A percentile compares a stretch with the other conserved stretches of the same genome.
phyloP scores from a whole-genome alignment of 2,329 filamentous ascomycete genomes.

The Trichocomaceae sp. region DNA sequence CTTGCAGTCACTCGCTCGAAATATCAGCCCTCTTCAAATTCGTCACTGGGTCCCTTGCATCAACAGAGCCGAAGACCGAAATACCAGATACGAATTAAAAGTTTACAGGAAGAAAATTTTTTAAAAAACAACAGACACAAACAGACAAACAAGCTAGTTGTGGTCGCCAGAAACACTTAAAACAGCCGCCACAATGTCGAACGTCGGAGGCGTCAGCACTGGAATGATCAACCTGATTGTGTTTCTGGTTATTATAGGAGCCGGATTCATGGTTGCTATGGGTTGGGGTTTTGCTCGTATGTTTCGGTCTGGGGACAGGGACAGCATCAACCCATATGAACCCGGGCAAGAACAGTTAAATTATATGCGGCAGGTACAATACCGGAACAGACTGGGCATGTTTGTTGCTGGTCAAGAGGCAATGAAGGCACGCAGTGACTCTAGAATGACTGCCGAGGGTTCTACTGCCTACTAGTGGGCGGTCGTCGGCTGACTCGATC shows the following conservation, averaged over 20 bases:
- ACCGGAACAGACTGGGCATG: slow-evolving; percentile 4
- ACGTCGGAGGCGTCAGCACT: slow-evolving; percentile 4
- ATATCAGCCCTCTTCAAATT: neutral
- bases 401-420: slow-evolving; percentile 5
- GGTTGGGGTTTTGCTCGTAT: slow-evolving; percentile 8
- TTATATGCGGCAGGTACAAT: slow-evolving; percentile 13
- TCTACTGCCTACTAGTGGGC: neutral
- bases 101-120: too few relatives aligned
- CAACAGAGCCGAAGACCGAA: neutral
- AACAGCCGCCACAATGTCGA: slow-evolving; percentile 2
- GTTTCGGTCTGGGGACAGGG: neutral
- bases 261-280: slow-evolving; percentile 4
- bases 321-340: neutral
- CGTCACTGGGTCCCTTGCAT: neutral
- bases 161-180: neutral
- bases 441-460: neutral
- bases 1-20: neutral
- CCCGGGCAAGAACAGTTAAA: slow-evolving; percentile 5
- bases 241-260: slow-evolving; percentile 7
- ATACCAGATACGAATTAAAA: too few relatives aligned
- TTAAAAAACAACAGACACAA: neutral
- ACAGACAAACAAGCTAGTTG: too few relatives aligned
- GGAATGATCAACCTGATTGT: slow-evolving; percentile 13
- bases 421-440: neutral
- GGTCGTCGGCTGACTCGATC: too few relatives aligned